Evolutionary conservation across 2,329 filamentous ascomycete genomes (phyloP).

Genomic region (Cordyceps sp.): DNA sequence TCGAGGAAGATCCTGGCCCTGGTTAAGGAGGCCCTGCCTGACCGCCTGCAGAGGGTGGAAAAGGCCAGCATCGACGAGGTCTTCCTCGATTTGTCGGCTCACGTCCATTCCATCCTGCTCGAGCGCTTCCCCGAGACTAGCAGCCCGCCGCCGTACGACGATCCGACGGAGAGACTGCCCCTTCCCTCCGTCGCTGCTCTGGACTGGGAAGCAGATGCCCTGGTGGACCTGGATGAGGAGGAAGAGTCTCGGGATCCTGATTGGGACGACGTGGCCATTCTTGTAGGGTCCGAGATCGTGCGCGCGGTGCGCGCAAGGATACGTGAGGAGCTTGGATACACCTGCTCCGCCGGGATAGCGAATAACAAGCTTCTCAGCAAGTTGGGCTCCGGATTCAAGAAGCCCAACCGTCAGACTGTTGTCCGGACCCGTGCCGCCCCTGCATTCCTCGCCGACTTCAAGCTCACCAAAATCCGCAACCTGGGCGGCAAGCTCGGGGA

Average conservation of each 20-base stretch:
- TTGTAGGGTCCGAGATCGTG: conserved; percentile 80
- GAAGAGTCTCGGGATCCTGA: conserved; percentile 71
- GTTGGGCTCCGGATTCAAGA: conserved; percentile 77
- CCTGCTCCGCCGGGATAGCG: conserved; percentile 78
- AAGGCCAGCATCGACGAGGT: conserved; percentile 95
- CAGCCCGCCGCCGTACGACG: conserved; percentile 51
- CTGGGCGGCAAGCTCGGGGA: conserved; percentile 92
- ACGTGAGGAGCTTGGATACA: conserved; percentile 60
- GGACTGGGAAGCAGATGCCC: conserved; percentile 70
- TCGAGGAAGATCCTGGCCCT: conserved; percentile 65
- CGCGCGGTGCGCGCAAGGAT: conserved; percentile 56
- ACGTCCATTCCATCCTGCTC: conserved; percentile 61
- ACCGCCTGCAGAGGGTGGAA: conserved; percentile 56
- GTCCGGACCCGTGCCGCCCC: conserved; percentile 70
- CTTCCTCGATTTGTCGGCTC: conserved; percentile 77
- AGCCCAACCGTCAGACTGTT: conserved; percentile 90
- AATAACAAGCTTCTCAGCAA: conserved; percentile 94
- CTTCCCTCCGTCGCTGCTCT: conserved; percentile 51
- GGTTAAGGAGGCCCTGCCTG: conserved; percentile 59
- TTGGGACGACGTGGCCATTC: conserved; percentile 86
- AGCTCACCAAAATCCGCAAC: conserved; percentile 88
- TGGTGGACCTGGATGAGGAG: conserved; percentile 62
- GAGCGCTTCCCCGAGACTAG: conserved; percentile 59
- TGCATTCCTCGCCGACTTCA: conserved; percentile 68
- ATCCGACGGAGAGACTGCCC: conserved; percentile 55